Base-by-base conservation (phyloP, 345 rosid species). In the Salix exigua region DNA sequence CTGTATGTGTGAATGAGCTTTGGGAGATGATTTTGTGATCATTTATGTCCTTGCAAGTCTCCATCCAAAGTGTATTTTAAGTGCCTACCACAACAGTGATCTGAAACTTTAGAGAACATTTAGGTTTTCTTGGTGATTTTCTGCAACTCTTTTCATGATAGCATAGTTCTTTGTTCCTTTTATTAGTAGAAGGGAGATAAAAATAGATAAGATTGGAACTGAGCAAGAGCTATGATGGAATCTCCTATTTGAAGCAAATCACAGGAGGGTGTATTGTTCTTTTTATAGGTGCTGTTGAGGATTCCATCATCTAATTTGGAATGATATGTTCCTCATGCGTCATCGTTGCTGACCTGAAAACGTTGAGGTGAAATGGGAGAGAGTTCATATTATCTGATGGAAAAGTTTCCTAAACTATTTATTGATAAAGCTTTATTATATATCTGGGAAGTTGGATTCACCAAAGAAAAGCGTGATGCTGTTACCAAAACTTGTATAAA, bases 1-100 rank as follows among this genome's bases (percentile, higher is more conserved):
- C 40, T 76, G 80, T 73, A 55, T 62, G 82, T 53, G 82, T 72
- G 73, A 51, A 17, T 80, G 76, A 68, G 71, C 71, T 66, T 74
- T 48, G 71, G 71, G 77, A 78, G 77, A 68, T 25, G 65, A 58
- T 48, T 16, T 60, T 58, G 60, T 62, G 70, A 72, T 53, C 40
- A 71, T 35, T 68, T 30, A 51, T 72, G 72, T 33, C 78, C 48
- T 50, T 23, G 13, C 23, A 40, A 61, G 42, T 61, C 42, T 82
- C 82, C 51, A 58, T 70, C 73, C 4, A 58, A 9, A 58, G 8
- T 25, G 18, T 33, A n/a, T 40, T 31, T n/a, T 77, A 53, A 55
- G 30, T n/a, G 26, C 76, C 35, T 35, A 30, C 65, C 7, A 51
- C 33, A 35, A 58, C 40, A 55, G 33, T 68, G 28, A 68, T 40